Base-by-base conservation (phyloP, 2,329 filamentous ascomycete species). In the Pseudogymnoascus sp. region DNA sequence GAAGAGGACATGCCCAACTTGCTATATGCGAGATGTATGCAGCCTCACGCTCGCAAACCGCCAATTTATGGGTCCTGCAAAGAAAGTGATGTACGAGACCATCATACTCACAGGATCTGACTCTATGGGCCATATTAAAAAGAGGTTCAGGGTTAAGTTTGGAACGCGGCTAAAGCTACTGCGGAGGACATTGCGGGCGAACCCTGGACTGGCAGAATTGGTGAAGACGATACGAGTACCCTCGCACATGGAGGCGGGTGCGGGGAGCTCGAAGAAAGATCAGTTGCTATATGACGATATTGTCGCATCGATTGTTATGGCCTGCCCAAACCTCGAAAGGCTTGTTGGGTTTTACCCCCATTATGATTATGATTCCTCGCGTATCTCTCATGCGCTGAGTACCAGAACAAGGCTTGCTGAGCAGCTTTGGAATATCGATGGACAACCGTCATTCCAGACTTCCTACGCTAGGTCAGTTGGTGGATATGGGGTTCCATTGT, bases 281-380 rank as follows among this genome's bases (percentile, higher is more conserved):
- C 68, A 75, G 10, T 79, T 80, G 37, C 76, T 80, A 53, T 87
- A 87, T 68, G 78, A 84, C 64, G 79, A 85, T 66, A 71, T 84
- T 2, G 77, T 86, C 1, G 84, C 84, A 0, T 81, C 84, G 4
- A 73, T 88, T 23, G 77, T 88, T 63, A 85, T 86, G 84, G 80
- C 83, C 0, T 88, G 84, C 63, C 85, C 85, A 2, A 87, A 87
- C 66, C 75, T 88, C 10, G 84, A 88, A 73, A 77, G 78, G 60
- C 74, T 88, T 5, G 74, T 78, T 10, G 84, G 84, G 0, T 80
- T 82, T 40, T 77, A 82, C 62, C 77, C 80, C 2, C 72, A 74
- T 3, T 85, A 86, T 69, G 76, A 81, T 62, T 82, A 85, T 71
- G 77, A 78, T 1, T 85, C 82, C 67, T 81, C 77, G 70, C 79